phyloP scores from a whole-genome alignment of 2,329 filamentous ascomycete genomes.

The Hymenoscyphus fructigenus region DNA sequence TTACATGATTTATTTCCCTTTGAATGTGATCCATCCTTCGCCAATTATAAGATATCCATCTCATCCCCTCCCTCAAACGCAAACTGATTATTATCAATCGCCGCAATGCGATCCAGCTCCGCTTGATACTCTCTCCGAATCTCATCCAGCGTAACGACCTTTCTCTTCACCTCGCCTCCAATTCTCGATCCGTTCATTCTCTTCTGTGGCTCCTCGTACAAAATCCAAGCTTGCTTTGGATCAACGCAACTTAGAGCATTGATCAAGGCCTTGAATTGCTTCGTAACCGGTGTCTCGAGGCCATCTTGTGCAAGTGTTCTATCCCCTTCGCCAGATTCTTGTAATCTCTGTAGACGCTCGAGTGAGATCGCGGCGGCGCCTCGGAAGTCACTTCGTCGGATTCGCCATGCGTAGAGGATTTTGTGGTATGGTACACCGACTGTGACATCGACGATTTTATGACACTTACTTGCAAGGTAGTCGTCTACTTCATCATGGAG shows the following conservation, averaged over 20 bases:
- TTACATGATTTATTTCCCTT: background rate
- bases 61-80: slow-evolving; percentile 58
- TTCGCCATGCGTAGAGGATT: slow-evolving; percentile 87
- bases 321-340: slow-evolving; percentile 58
- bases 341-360: slow-evolving; percentile 63
- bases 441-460: slow-evolving; percentile 63
- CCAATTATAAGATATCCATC: slow-evolving; percentile 40
- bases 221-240: slow-evolving; percentile 79
- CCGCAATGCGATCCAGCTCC: slow-evolving; percentile 83
- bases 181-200: slow-evolving; percentile 20
- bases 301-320: slow-evolving; percentile 50
- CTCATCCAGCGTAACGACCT: slow-evolving; percentile 81
- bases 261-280: slow-evolving; percentile 86
- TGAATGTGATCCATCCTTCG: background rate
- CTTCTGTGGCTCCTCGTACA: slow-evolving; percentile 47
- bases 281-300: slow-evolving; percentile 63
- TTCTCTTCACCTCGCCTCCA: slow-evolving; percentile 52
- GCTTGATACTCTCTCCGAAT: slow-evolving; percentile 85
- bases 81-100: slow-evolving; percentile 87
- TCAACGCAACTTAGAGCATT: slow-evolving; percentile 88
- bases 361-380: slow-evolving; percentile 66
- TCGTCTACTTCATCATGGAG: slow-evolving; percentile 78
- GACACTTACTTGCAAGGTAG: slow-evolving; percentile 70
- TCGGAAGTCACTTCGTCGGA: slow-evolving; percentile 83
- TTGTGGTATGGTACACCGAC: slow-evolving; percentile 75